These are phyloP conservation scores for Arthrobotrys entomopaga DNA, from an alignment of 2,329 filamentous ascomycete species.

Conservation along the genomic window DNA sequence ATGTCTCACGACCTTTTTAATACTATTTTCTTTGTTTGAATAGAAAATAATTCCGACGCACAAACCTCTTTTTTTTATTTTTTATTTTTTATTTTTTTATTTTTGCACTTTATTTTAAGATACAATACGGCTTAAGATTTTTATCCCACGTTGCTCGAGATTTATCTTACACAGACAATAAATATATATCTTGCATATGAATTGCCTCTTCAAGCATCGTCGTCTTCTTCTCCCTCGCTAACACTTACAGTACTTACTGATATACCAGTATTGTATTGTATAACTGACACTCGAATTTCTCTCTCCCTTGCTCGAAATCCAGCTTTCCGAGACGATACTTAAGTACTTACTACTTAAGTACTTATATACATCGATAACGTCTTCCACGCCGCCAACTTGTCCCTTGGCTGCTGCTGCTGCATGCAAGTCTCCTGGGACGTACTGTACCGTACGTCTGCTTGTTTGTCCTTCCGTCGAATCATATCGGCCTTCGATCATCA, in stretches of 20 bases:
- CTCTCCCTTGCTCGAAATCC: no score
- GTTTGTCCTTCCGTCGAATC: conserved; percentile 9
- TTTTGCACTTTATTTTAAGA: no score
- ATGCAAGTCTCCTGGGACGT: background rate
- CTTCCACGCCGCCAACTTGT: background rate
- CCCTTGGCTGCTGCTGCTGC: conserved; percentile 2
- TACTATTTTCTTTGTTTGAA: conserved; percentile 36
- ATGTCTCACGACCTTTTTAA: conserved; percentile 44
- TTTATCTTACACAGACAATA: no score
- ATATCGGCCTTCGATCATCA: background rate
- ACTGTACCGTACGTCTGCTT: background rate
- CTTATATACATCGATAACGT: background rate
- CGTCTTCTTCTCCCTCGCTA: background rate
- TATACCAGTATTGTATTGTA: no score
- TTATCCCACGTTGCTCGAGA: no score
- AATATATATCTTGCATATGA: background rate
- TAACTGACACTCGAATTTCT: no score
- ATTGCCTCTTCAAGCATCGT: background rate
- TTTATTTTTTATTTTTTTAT: background rate
- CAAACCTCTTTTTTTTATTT: conserved; percentile 4
- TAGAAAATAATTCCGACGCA: conserved; percentile 16
- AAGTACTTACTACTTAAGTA: no score
- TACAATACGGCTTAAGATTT: no score
- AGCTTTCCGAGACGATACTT: background rate
- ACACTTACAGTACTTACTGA: no score